Evolutionary conservation across 768 basidiomycete genomes (phyloP).

Genomic region (Pisolithus orientalis): DNA sequence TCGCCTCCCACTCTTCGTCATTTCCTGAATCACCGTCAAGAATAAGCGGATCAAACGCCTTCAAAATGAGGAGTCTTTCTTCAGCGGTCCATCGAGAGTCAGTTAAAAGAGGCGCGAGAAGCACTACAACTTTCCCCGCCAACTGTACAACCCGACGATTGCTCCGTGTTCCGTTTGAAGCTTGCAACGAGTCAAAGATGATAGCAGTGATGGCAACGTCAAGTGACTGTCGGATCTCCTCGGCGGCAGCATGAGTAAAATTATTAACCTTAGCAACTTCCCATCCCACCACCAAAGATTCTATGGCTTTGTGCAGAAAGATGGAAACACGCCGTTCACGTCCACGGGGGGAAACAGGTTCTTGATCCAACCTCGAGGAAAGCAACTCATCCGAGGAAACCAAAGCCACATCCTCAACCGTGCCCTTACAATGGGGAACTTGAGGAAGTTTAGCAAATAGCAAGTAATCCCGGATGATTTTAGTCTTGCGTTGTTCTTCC

Average conservation of each 20-base stretch:
- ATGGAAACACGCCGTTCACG: slow-evolving; percentile 58
- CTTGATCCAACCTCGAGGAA: slow-evolving; percentile 13
- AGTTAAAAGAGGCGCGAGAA: slow-evolving; percentile 37
- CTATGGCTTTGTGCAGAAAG: slow-evolving; percentile 59
- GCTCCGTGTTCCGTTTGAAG: slow-evolving; percentile 55
- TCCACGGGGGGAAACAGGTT: slow-evolving; percentile 41
- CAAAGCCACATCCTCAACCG: slow-evolving; percentile 1
- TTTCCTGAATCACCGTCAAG: slow-evolving; percentile 29
- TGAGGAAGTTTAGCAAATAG: slow-evolving; percentile 57
- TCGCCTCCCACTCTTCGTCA: slow-evolving; percentile 35
- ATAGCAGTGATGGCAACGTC: slow-evolving; percentile 66
- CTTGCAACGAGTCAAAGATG: slow-evolving; percentile 60
- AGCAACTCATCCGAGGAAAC: slow-evolving; percentile 4
- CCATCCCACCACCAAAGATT: slow-evolving; percentile 45
- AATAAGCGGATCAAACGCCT: slow-evolving; percentile 61
- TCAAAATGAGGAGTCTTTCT: slow-evolving; percentile 61
- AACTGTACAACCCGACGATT: slow-evolving; percentile 59
- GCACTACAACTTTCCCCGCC: slow-evolving; percentile 48
- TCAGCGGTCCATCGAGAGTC: slow-evolving; percentile 44
- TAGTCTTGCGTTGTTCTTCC: slow-evolving; percentile 49
- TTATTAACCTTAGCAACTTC: slow-evolving; percentile 31
- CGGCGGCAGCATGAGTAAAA: slow-evolving; percentile 41
- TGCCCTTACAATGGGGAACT: slow-evolving; percentile 17
- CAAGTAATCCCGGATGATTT: slow-evolving; percentile 63
- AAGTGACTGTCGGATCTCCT: slow-evolving; percentile 57